These are phyloP conservation scores for Gossypium davidsonii DNA, from an alignment of 441 rosid genomes.

Conservation along the genomic window DNA sequence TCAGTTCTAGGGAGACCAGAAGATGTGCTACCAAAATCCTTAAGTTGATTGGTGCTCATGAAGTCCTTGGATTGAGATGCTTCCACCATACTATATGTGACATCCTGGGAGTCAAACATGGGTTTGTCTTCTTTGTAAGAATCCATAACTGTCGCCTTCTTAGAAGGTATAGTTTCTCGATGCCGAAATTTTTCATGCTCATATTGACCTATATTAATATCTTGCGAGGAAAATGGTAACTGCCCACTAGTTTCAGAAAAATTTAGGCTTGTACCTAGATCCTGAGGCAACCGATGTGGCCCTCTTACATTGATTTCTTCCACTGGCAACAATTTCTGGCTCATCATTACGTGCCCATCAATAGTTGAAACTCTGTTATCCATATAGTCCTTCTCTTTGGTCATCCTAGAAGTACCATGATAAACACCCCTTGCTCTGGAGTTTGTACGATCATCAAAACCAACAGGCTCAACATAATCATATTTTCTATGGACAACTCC, in stretches of 20 bases:
- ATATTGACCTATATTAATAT: conserved; percentile 22
- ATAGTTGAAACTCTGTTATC: conserved; percentile 25
- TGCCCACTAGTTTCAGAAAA: conserved; percentile 30
- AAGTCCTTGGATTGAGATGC: conserved; percentile 32
- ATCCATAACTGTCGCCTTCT: conserved; percentile 21
- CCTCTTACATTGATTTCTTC: conserved; percentile 33
- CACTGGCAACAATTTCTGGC: conserved; percentile 26
- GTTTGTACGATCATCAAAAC: conserved; percentile 26
- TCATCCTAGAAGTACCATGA: conserved; percentile 29
- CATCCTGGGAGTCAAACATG: conserved; percentile 27
- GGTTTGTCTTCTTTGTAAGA: conserved; percentile 31
- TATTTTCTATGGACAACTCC: conserved; percentile 25
- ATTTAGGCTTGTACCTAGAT: conserved; percentile 25
- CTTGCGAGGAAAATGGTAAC: conserved; percentile 20
- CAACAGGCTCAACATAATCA: conserved; percentile 23
- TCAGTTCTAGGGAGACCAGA: conserved; percentile 30
- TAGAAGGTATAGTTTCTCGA: conserved; percentile 30
- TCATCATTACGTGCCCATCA: conserved; percentile 27
- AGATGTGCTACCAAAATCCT: conserved; percentile 34
- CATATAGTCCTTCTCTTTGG: conserved; percentile 29
- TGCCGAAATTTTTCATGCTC: conserved; percentile 32
- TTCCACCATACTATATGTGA: conserved; percentile 21
- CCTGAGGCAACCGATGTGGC: conserved; percentile 25
- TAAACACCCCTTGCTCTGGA: conserved; percentile 27
- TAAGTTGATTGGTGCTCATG: conserved; percentile 22